Base-by-base conservation (phyloP, 768 basidiomycete species). In the Rhodocollybia butyracea region DNA sequence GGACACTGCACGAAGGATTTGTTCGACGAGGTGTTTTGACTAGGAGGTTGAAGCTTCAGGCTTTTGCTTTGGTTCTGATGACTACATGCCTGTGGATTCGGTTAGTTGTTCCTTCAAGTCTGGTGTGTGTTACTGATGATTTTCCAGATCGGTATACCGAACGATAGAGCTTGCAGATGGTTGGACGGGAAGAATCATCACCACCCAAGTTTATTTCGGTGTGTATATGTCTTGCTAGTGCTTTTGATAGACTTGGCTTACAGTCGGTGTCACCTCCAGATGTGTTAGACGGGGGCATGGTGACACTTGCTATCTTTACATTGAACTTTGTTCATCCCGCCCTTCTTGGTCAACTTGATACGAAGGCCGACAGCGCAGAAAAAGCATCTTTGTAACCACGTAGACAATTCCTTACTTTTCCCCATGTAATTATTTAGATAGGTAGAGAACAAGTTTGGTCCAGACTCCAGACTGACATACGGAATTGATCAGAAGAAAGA, bases 111-210 rank as follows among this genome's bases (percentile, higher is more conserved):
- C 4, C 17, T 38, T 17, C 31, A n/a, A 2, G 12, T 4, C 32
- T 15, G 6, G 4, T 12, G 45, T 24, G 2, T 13, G 27, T 46
- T 22, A 38, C 22, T 15, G 26, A 36, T 24, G 22, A 0, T n/a
- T 21, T 15, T 13, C 7, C 50, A 79, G 76, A 36, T 66, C 70
- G 6, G 64, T 78, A 15, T 78, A 78, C 61, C 70, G 76, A 34
- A 73, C 71, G 3, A 66, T 74, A 39, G 76, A 77, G 59, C 67
- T 79, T 2, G 47, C 66, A 5, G 72, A 73, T 40, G 73, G 76
- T 5, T 78, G 77, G 77, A 59, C 59, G 22, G 75, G 77, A 4
- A 59, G 62, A 5, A 69, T 78, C 51, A 73, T 76, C 34, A 58
- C 61, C 2, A 76, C 72, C 0, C 61, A 80, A 58, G 57, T 70